Base-by-base conservation (phyloP, 805 yeast genomes). In the Ogataea paraovalis region DNA sequence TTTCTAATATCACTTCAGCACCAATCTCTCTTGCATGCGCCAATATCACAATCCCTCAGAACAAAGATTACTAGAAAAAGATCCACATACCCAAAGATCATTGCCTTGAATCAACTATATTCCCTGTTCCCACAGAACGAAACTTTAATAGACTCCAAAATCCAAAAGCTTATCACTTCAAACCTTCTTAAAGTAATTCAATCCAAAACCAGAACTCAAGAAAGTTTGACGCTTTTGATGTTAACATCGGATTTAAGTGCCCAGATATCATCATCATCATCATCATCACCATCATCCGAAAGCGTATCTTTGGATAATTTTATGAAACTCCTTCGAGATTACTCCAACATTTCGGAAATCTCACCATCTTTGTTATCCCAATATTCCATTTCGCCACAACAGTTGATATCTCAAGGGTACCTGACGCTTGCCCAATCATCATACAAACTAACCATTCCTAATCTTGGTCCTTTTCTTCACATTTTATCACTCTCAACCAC, bases 111-210 rank as follows among this genome's bases (percentile, higher is more conserved):
- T 28, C 84, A 79, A 49, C 53, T 80, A 3, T 80, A 80, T 53
- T 65, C 83, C 1, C 53, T 79, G 10, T 74, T 70, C 45, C 69
- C 69, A 13, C 60, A 66, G 21, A 64, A 69, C 38, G 78, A 80
- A 51, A 77, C 84, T 0, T 71, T 67, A 57, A 79, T 79, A 2
- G 85, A 80, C 53, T 67, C 67, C 34, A 65, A 64, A 41, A 58
- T 79, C 1, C 76, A 73, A 45, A 48, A 64, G 13, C 53, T 70
- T 34, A 64, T 69, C 1, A 58, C 71, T 36, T 52, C 61, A 18
- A 76, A 78, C 0, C 43, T 51, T 3, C 38, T 80, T 22, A 65
- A 70, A 40, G 66, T 54, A 25, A 48, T 59, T 2, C 42, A 46
- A 10, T 46, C 53, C 14, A 43, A 49, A 51, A 48, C 38, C 58